phyloP scores from a whole-genome alignment of 2,329 filamentous ascomycete genomes.

The Apiospora arundinis region DNA sequence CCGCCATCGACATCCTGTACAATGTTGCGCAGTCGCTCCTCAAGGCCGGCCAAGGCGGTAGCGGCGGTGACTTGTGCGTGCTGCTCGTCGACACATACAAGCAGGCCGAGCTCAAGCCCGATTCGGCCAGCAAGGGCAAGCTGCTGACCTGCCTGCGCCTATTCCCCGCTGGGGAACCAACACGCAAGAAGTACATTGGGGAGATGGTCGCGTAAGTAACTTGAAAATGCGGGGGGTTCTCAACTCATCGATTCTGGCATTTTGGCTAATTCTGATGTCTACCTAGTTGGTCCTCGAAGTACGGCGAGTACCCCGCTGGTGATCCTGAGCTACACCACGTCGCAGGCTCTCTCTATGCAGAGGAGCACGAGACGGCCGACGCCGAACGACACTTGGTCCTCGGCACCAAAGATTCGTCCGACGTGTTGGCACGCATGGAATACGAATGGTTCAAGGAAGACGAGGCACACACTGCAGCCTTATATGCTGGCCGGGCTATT shows the following conservation, averaged over 20 bases:
- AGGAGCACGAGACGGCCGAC: constrained; percentile 91
- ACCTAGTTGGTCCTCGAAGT: constrained; percentile 79
- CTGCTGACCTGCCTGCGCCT: constrained; percentile 80
- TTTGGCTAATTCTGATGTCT: not conserved
- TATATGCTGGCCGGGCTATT: constrained; percentile 85
- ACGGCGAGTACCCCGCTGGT: constrained; percentile 85
- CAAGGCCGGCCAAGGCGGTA: constrained; percentile 90
- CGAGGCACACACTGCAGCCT: constrained; percentile 83
- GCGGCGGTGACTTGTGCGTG: constrained; percentile 87
- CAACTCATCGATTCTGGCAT: constrained; percentile 21
- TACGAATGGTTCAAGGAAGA: constrained; percentile 94
- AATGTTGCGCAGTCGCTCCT: constrained; percentile 85
- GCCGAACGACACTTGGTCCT: constrained; percentile 89
- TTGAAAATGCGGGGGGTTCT: not conserved
- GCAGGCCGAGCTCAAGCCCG: constrained; percentile 80
- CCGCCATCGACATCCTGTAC: constrained; percentile 86
- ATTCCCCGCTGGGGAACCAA: constrained; percentile 85
- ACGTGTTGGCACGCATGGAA: constrained; percentile 81
- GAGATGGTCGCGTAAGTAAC: constrained; percentile 75
- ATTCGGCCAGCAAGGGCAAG: constrained; percentile 75
- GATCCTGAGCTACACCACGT: constrained; percentile 96
- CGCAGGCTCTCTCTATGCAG: constrained; percentile 84
- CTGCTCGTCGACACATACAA: constrained; percentile 90
- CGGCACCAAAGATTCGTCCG: constrained; percentile 87
- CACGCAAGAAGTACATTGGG: constrained; percentile 87